phyloP scores from a whole-genome alignment of 768 basidiomycete species.

The Kwoniella sp. region DNA sequence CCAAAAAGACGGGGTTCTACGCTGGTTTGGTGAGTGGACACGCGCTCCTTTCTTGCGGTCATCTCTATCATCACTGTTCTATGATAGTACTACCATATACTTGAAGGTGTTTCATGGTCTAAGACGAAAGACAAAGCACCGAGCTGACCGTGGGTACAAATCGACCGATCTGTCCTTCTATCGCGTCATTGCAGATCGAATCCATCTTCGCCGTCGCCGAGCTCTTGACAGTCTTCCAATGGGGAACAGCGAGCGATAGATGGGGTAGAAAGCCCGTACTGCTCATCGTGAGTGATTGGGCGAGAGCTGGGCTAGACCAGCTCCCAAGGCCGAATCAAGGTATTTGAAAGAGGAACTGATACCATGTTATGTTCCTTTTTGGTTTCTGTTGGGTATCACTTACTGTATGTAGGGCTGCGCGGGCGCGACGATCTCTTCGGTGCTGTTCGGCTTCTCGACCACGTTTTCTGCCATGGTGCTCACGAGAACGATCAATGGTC shows the following conservation, averaged over 20 bases:
- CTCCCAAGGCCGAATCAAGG: background rate
- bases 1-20: conserved; percentile 36
- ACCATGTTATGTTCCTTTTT: no score
- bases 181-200: conserved; percentile 34
- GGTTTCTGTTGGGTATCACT: conserved; percentile 9
- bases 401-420: conserved; percentile 36
- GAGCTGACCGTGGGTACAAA: no score
- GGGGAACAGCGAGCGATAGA: conserved; percentile 41
- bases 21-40: conserved; percentile 42
- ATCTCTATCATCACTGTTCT: no score
- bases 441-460: conserved; percentile 44
- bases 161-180: background rate
- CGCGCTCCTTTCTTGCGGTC: no score
- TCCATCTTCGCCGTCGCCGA: conserved; percentile 44
- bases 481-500: conserved; percentile 37
- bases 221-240: conserved; percentile 45
- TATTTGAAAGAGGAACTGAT: background rate
- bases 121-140: no score
- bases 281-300: conserved; percentile 33
- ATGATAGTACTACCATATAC: no score
- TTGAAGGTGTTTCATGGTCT: no score
- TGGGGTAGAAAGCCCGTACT: conserved; percentile 45
- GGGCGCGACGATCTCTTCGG: conserved; percentile 37
- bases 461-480: conserved; percentile 35
- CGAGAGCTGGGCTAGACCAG: background rate